A percentile compares a stretch with the other conserved stretches of the same genome.
Evolutionary conservation across 345 rosid species (phyloP).

Genomic region (Moricandia arvensis): DNA sequence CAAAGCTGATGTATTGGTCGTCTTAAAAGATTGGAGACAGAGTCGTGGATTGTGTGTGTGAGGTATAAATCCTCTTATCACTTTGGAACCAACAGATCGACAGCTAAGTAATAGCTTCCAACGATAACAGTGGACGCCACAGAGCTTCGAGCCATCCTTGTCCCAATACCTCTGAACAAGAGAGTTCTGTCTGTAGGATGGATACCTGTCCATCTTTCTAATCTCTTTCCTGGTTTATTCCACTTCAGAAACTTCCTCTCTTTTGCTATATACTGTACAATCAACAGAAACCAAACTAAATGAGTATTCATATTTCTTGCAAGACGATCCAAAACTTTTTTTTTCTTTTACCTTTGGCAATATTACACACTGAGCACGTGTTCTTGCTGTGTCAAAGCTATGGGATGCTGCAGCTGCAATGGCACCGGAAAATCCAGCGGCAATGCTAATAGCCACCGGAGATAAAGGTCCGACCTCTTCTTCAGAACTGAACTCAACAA

Average conservation of each 20-base stretch:
- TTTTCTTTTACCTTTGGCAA: conserved; percentile 64
- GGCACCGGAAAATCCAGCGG: conserved; percentile 81
- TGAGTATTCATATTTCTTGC: not conserved
- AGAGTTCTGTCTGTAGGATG: conserved; percentile 83
- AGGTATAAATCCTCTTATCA: conserved; percentile 3
- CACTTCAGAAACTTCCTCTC: conserved; percentile 80
- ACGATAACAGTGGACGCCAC: conserved; percentile 61
- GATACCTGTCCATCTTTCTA: conserved; percentile 82
- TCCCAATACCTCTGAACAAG: conserved; percentile 62
- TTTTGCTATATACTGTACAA: conserved; percentile 54
- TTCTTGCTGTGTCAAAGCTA: conserved; percentile 82
- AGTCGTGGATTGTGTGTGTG: not conserved
- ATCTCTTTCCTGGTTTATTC: conserved; percentile 72
- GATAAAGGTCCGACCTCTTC: conserved; percentile 78
- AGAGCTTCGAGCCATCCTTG: conserved; percentile 72
- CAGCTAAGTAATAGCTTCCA: conserved; percentile 62
- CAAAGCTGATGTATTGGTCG: too few species aligned
- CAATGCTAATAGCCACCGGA: conserved; percentile 63
- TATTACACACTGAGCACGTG: conserved; percentile 77
- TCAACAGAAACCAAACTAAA: not conserved
- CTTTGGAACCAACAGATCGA: conserved; percentile 43
- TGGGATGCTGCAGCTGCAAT: conserved; percentile 93
- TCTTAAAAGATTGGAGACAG: not conserved
- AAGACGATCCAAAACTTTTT: not conserved
- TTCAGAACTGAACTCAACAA: conserved; percentile 49